Conservation (phyloP, 257 asterid species). For the Solanum sejunctum region DNA sequence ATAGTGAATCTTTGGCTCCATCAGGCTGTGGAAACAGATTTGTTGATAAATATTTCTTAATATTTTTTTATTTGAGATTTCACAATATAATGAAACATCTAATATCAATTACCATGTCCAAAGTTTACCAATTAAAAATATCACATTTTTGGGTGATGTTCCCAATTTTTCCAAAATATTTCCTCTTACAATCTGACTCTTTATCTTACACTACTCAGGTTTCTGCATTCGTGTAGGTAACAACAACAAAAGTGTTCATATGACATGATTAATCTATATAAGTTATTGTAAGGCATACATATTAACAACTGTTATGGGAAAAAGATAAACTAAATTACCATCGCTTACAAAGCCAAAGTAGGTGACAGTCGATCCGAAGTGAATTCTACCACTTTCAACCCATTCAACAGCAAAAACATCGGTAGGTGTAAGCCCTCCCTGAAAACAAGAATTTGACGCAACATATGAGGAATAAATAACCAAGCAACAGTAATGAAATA, state of each 20-base stretch:
- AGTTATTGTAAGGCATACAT: neutral
- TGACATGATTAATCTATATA: neutral
- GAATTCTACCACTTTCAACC: constrained; percentile 86
- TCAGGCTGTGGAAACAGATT: too few relatives aligned
- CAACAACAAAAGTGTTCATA: neutral
- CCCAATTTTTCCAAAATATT: neutral
- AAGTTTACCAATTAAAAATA: neutral
- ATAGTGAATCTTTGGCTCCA: too few relatives aligned
- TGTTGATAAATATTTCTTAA: neutral
- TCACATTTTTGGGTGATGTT: neutral
- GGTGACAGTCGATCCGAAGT: constrained; percentile 84
- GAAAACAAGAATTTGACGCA: constrained; percentile 13
- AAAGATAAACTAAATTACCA: constrained; percentile 23
- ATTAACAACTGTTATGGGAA: neutral
- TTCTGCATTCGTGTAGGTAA: neutral
- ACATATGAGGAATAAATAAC: constrained; percentile 1
- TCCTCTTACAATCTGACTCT: neutral
- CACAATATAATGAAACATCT: neutral
- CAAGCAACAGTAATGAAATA: neutral
- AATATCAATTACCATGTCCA: neutral
- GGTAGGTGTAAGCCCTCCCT: constrained; percentile 96
- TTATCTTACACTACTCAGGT: neutral
- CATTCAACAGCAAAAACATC: constrained; percentile 99
- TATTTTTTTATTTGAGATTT: neutral
- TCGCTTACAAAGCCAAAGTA: constrained; percentile 94